Evolutionary conservation across 352 stramenopile genomes (phyloP), one percentile per base, ranked within the genome.

Genomic region (Phytophthora hibernalis): DNA sequence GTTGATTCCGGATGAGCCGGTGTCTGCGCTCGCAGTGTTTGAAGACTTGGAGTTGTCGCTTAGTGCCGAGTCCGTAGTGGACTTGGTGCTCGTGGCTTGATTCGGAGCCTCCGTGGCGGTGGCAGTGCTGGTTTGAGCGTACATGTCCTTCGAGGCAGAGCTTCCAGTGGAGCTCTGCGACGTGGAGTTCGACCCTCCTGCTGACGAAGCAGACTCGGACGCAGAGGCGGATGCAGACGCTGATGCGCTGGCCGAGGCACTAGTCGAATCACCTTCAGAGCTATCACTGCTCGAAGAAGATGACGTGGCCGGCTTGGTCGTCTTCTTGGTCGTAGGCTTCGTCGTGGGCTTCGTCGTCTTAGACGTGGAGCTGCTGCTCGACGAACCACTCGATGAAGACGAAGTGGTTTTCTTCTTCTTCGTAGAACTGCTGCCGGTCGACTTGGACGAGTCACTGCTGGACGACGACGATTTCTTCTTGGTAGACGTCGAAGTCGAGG

Each of bases 391-490:
- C 1, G 65, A 76, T 1, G 43, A 65, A 2, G 69, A 77, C 3
- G 54, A 70, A 26, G 49, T 68, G 3, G 26, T 65, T 7, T 26
- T 70, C 37, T 67, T 77, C 33, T 74, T 72, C 47, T 66, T 72
- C 4, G 48, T 67, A 10, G 52, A 56, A 31, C 35, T 57, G 45
- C 38, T 77, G 49, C 47, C 64, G 2, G 42, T 75, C n/a, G 61
- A 63, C 40, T 77, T 68, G 21, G 59, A 63, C n/a, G 64, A 73
- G 16, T 60, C 67, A 28, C 68, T 74, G 52, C 57, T 69, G 18
- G 65, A 75, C 18, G 56, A 76, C n/a, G 54, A 63, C n/a, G 50
- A 72, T 37, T 67, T 71, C 22, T 74, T 78, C 50, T 61, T 68
- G 11, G 57, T 68, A 5, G 64, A 62, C 20, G 31, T 71, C 3